Evolutionary conservation across 768 basidiomycete genomes (phyloP).

Genomic region (Cystoderma amianthinum): DNA sequence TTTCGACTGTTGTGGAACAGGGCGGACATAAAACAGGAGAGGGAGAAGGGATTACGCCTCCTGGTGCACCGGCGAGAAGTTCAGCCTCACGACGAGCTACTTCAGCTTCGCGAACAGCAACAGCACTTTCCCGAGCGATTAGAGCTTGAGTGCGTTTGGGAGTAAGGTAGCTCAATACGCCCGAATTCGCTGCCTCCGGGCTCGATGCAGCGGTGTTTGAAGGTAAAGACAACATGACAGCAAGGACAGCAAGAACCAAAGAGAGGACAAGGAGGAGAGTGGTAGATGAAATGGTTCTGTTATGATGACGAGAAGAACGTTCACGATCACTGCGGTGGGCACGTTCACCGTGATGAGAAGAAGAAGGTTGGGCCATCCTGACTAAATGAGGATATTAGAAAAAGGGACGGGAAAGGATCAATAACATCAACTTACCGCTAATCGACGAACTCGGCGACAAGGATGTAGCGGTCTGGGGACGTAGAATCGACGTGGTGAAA

Average conservation of each 20-base stretch:
- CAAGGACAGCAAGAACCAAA: constrained; percentile 80
- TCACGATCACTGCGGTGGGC: constrained; percentile 47
- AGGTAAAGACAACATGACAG: constrained; percentile 85
- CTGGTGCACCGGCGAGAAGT: constrained; percentile 74
- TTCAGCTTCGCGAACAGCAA: constrained; percentile 80
- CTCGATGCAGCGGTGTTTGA: constrained; percentile 33
- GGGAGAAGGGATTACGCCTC: constrained; percentile 60
- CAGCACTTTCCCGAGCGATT: constrained; percentile 70
- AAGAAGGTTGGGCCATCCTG: constrained; percentile 86
- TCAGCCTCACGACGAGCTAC: constrained; percentile 88
- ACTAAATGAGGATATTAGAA: constrained; percentile 31
- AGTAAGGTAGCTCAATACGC: constrained; percentile 67
- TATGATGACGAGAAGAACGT: constrained; percentile 61
- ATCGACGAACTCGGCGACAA: constrained; percentile 66
- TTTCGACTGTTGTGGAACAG: constrained; percentile 53
- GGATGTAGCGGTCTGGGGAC: constrained; percentile 53
- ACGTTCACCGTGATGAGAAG: constrained; percentile 70
- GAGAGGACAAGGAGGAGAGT: constrained; percentile 84
- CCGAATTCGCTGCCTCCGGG: constrained; percentile 34
- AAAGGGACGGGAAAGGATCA: constrained; percentile 4
- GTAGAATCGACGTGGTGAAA: constrained; percentile 63
- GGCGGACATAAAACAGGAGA: constrained; percentile 49
- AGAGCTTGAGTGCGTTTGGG: constrained; percentile 81
- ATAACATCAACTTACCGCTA: constrained; percentile 29
- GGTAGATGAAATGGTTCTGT: constrained; percentile 84